Evolutionary conservation across 108 stramenopile genomes (phyloP).

Genomic region (Aureococcus anophagefferens): DNA sequence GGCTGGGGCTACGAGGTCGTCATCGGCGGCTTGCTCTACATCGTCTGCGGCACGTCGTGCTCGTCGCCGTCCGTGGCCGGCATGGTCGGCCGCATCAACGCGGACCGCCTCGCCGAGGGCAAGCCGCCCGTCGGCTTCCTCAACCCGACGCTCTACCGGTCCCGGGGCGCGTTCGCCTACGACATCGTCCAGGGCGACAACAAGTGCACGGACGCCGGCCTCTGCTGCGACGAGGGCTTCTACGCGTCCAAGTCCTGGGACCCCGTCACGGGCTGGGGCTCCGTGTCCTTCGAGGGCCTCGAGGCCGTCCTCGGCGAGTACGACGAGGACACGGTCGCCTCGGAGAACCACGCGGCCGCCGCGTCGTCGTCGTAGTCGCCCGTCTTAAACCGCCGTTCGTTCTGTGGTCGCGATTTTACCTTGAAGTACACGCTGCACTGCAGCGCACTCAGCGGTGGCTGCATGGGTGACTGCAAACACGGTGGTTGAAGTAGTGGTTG

Average conservation of each 20-base stretch:
- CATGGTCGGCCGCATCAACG: conserved; percentile 7
- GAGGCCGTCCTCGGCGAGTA: not conserved
- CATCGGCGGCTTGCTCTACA: not conserved
- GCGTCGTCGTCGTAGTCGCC: too few species aligned
- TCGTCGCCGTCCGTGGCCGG: conserved; percentile 5
- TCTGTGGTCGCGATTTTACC: too few species aligned
- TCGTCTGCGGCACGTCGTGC: conserved; percentile 8
- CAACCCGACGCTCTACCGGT: conserved; percentile 6
- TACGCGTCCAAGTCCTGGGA: conserved; percentile 4
- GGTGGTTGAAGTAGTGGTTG: too few species aligned
- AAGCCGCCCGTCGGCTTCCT: conserved; percentile 1
- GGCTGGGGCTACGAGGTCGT: conserved; percentile 10
- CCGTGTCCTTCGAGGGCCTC: not conserved
- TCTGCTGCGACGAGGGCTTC: conserved; percentile 8
- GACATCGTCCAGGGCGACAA: conserved; percentile 9
- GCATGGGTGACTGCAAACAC: too few species aligned
- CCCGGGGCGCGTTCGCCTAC: not conserved
- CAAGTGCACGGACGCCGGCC: not conserved
- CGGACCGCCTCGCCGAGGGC: not conserved
- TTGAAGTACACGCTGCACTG: too few species aligned
- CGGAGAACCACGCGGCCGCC: too few species aligned
- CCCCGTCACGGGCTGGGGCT: conserved; percentile 9
- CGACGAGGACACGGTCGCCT: too few species aligned
- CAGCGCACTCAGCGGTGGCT: too few species aligned
- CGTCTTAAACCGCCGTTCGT: too few species aligned